phyloP scores from a whole-genome alignment of 1,284 basidiomycete genomes.

The Lentinula novae-zelandiae region DNA sequence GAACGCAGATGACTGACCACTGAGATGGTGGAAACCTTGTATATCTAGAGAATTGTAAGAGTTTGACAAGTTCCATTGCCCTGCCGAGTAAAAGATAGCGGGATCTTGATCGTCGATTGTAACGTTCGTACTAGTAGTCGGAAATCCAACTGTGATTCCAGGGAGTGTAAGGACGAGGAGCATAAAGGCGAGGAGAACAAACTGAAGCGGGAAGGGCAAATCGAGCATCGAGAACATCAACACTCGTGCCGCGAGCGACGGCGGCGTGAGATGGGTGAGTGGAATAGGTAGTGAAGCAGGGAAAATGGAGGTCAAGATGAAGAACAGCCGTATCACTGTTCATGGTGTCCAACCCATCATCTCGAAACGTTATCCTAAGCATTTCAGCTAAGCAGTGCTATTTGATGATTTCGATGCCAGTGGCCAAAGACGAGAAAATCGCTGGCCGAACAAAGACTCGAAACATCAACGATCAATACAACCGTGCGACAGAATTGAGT shows the following conservation, averaged over 20 bases:
- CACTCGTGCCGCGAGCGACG: background rate
- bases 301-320: background rate
- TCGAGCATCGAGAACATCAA: background rate
- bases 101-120: constrained; percentile 31
- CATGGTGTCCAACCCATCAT: background rate
- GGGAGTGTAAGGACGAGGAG: background rate
- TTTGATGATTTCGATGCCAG: background rate
- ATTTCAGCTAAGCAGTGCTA: background rate
- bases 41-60: constrained; percentile 21
- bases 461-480: background rate
- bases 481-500: background rate
- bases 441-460: background rate
- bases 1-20: constrained; percentile 7
- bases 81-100: constrained; percentile 22
- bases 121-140: constrained; percentile 21
- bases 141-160: background rate
- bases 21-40: constrained; percentile 30
- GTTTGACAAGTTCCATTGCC: constrained; percentile 8
- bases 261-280: background rate
- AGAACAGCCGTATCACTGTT: background rate
- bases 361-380: background rate
- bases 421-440: background rate
- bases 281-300: background rate
- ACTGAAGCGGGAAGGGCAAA: constrained; percentile 1
- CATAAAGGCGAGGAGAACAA: constrained; percentile 4